These are phyloP conservation scores for Plasmodium reichenowi DNA, from an alignment of 169 alveolate genomes.

Conservation along the genomic window DNA sequence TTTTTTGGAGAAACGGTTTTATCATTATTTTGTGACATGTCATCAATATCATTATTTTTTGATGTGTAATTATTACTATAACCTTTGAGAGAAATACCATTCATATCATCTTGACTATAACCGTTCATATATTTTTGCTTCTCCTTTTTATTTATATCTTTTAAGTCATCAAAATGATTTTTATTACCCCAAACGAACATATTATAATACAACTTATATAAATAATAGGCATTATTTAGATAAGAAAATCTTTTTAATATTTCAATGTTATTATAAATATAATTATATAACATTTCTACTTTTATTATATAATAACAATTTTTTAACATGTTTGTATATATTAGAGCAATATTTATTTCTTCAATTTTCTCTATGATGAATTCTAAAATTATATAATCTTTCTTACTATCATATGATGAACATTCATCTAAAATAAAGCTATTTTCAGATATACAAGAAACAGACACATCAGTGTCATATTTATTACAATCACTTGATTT, in stretches of 20 bases:
- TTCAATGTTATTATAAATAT: conserved; percentile 39
- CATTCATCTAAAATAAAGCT: conserved; percentile 50
- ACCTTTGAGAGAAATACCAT: background rate
- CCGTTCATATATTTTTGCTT: background rate
- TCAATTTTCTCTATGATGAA: conserved; percentile 46
- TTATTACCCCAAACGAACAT: conserved; percentile 55
- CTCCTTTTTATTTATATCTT: background rate
- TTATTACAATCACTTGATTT: conserved; percentile 10
- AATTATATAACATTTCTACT: conserved; percentile 71
- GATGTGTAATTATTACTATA: background rate
- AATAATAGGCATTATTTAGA: conserved; percentile 46
- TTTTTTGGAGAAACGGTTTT: background rate
- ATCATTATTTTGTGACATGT: background rate
- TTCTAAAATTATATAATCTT: conserved; percentile 45
- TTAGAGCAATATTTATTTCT: conserved; percentile 39
- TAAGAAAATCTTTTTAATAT: conserved; percentile 37
- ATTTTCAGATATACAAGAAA: conserved; percentile 18
- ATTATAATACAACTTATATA: conserved; percentile 65
- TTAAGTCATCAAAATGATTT: background rate
- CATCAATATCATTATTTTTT: background rate
- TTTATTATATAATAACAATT: conserved; percentile 74
- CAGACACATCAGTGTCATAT: conserved; percentile 7
- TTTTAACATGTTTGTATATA: conserved; percentile 34
- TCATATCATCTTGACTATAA: too few species aligned
- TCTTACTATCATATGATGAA: conserved; percentile 13